Evolutionary conservation across 2,329 filamentous ascomycete species (phyloP), one percentile per base, ranked within the genome.

Genomic region (Teratosphaeria pseudoeucalypti): DNA sequence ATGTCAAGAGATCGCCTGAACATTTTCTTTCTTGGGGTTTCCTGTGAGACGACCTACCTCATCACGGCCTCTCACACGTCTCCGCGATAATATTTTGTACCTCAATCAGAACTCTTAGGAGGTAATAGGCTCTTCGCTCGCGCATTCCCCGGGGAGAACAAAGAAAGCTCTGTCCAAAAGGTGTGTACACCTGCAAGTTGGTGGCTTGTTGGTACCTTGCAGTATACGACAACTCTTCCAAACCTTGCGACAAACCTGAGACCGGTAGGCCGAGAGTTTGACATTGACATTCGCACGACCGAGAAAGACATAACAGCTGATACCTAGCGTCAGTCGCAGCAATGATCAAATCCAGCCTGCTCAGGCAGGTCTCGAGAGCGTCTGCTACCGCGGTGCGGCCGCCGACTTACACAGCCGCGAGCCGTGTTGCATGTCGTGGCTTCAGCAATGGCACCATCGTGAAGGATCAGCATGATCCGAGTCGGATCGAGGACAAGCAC

Each of bases 261-360:
- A 23, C 43, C 43, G 43, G 43, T n/a, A 49, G n/a, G 19, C n/a
- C 43, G 23, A 49, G 43, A 49, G n/a, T 23, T 49, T 23, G 43
- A 10, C 43, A 49, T 49, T 6, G 5, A n/a, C 19, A 49, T 49
- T n/a, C 43, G 43, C 43, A 49, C 19, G 43, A 49, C 43, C 43
- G 43, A 49, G 16, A 32, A 32, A 32, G 5, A 6, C 7, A 23
- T 23, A 19, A 49, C 6, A 49, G 43, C 43, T 49, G 43, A 49
- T 19, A 19, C 43, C 43, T 19, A 16, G 16, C 43, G 5, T 19
- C 16, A 54, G 34, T 34, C 37, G 43, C 55, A 37, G 65, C 37
- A 29, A 73, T 72, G 71, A 67, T 72, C 64, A 68, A 68, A 59
- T 64, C 61, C 63, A 71, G 58, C 58, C 60, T 73, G 54, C 63